Base-by-base conservation (phyloP, 1,139 yeast species). In the Debaryomyces singareniensis region DNA sequence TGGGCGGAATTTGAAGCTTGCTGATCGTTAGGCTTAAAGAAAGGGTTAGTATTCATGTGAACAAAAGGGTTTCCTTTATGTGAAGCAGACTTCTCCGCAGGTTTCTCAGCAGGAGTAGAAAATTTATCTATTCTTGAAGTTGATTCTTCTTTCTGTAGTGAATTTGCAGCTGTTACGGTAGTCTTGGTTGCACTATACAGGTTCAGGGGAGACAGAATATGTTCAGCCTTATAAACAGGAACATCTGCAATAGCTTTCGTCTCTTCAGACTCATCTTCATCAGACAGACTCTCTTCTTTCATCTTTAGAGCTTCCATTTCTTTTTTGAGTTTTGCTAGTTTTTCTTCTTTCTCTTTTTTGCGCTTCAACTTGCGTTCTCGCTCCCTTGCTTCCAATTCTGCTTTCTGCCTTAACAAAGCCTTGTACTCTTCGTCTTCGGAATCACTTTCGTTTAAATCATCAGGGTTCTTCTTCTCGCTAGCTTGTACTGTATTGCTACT, bases 281-380 rank as follows among this genome's bases (percentile, higher is more conserved):
- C 18, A n/a, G 29, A 20, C 35, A 54, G 68, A 32, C 53, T 60
- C 25, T 58, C 60, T 27, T 52, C 58, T 21, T 55, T 53, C 21
- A 52, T 58, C 33, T 50, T 51, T 29, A 47, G 49, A 40, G 58
- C 75, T 37, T 75, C 79, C 79, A 78, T 74, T 54, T 84, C 82
- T 37, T 68, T 73, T 45, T 64, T 69, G 35, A 79, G 57, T 34
- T 68, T 69, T 1, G 82, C 84, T 38, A 78, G 55, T 29, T 78
- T 63, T 24, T 70, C 79, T 37, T 76, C 84, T 43, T 72, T 74
- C 18, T 68, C 75, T 29, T 61, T 62, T 39, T 65, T 66, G 43
- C 60, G 71, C 50, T 58, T 68, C 36, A 58, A 56, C 36, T 66
- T 71, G 38, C 71, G 61, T 39, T 71, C 75, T 25, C 47, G 47